Conservation (phyloP, 2,329 filamentous ascomycete species). For the Alternaria postmessia region DNA sequence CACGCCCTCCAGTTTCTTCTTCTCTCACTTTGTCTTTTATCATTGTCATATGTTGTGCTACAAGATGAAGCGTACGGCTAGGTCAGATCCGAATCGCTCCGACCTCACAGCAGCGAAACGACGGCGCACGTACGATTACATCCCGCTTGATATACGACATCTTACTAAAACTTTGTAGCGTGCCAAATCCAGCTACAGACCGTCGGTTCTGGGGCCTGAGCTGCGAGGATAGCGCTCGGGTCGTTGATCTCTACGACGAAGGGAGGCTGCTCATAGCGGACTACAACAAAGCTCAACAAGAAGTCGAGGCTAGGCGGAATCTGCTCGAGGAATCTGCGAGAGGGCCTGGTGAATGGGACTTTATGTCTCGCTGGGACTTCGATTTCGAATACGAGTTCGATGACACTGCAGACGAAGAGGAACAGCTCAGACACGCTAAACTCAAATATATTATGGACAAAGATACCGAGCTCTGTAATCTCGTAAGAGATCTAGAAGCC, state of each 20-base stretch:
- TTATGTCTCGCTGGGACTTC: background rate
- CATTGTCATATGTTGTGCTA: background rate
- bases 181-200: background rate
- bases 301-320: background rate
- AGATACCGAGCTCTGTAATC: background rate
- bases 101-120: background rate
- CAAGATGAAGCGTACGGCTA: background rate
- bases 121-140: background rate
- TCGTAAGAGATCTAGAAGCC: background rate
- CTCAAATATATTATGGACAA: background rate
- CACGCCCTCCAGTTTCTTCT: background rate
- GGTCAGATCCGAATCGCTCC: background rate
- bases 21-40: background rate
- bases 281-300: background rate
- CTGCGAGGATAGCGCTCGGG: background rate
- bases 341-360: background rate
- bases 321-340: background rate
- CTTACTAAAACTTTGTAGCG: background rate
- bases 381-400: background rate
- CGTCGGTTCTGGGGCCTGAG: conserved; percentile 4
- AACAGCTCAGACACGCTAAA: background rate
- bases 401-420: background rate
- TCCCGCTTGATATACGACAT: background rate
- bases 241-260: conserved; percentile 3
- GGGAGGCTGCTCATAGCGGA: background rate